Percentiles rank a stretch among this genome's conserved stretches.
Conservation (phyloP, 257 asterid species). For the Solanum chiquidenum region DNA sequence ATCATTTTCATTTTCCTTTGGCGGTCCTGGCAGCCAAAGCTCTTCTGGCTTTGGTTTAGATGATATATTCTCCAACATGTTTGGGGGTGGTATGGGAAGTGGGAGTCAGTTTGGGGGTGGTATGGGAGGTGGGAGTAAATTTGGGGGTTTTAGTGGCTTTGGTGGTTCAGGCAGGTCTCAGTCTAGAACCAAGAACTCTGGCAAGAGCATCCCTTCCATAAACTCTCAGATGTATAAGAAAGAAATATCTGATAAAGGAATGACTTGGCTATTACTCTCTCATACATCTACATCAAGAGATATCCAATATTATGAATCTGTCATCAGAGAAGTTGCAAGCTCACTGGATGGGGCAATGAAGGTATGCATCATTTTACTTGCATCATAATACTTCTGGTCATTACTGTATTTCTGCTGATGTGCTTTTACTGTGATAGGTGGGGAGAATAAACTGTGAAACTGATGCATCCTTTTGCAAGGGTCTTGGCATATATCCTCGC, state of each 20-base stretch:
- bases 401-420: background rate
- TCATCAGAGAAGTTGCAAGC: constrained; percentile 34
- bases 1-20: constrained; percentile 87
- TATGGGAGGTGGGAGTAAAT: constrained; percentile 52
- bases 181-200: constrained; percentile 23
- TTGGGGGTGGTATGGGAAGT: constrained; percentile 63
- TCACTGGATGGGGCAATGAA: constrained; percentile 70
- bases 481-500: constrained; percentile 51
- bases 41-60: constrained; percentile 60
- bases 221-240: constrained; percentile 45
- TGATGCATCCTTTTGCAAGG: constrained; percentile 67
- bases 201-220: constrained; percentile 40
- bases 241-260: constrained; percentile 64
- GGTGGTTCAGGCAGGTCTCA: constrained; percentile 53
- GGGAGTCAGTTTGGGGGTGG: constrained; percentile 62
- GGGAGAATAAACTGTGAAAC: constrained; percentile 72
- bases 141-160: background rate
- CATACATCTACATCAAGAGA: constrained; percentile 42
- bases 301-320: constrained; percentile 46
- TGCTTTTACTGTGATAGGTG: constrained; percentile 29
- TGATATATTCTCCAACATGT: constrained; percentile 59
- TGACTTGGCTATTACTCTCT: constrained; percentile 63
- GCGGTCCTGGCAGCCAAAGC: constrained; percentile 54
- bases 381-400: background rate
- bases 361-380: constrained; percentile 27